Evolutionary conservation across 2,329 filamentous ascomycete genomes (phyloP).

Genomic region (Fusarium praegraminearum): DNA sequence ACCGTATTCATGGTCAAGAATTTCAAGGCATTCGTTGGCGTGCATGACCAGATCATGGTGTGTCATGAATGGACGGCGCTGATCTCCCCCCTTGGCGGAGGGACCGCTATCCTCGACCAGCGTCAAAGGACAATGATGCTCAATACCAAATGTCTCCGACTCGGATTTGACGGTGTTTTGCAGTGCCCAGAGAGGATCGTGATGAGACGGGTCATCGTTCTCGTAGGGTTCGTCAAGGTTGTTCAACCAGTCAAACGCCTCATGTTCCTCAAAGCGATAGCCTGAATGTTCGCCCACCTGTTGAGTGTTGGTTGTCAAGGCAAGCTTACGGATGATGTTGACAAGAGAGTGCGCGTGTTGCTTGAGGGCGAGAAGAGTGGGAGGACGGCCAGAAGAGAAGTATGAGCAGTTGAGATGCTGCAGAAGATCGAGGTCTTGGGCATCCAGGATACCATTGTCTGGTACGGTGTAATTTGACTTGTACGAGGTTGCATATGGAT

Average conservation of each 20-base stretch:
- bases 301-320: slow-evolving; percentile 52
- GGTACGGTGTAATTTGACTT: slow-evolving; percentile 44
- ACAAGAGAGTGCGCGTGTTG: slow-evolving; percentile 70
- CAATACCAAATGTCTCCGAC: slow-evolving; percentile 56
- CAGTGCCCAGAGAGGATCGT: slow-evolving; percentile 60
- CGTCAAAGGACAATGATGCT: slow-evolving; percentile 62
- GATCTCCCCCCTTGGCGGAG: slow-evolving; percentile 27
- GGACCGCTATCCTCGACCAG: slow-evolving; percentile 39
- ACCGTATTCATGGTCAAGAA: slow-evolving; percentile 69
- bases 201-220: slow-evolving; percentile 61
- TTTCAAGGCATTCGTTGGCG: slow-evolving; percentile 70
- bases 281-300: slow-evolving; percentile 36
- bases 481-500: slow-evolving; percentile 46
- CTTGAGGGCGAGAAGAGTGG: slow-evolving; percentile 69
- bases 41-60: slow-evolving; percentile 66
- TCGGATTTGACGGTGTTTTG: slow-evolving; percentile 59
- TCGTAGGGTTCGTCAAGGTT: slow-evolving; percentile 62
- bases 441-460: slow-evolving; percentile 39
- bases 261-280: slow-evolving; percentile 54
- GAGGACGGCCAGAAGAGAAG: slow-evolving; percentile 65
- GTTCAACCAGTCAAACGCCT: slow-evolving; percentile 69
- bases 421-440: slow-evolving; percentile 44
- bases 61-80: slow-evolving; percentile 56
- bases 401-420: slow-evolving; percentile 68
- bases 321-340: slow-evolving; percentile 63